Evolutionary conservation across 495 filamentous ascomycete genomes (phyloP).

Genomic region (Aspergillus coremiiformis): DNA sequence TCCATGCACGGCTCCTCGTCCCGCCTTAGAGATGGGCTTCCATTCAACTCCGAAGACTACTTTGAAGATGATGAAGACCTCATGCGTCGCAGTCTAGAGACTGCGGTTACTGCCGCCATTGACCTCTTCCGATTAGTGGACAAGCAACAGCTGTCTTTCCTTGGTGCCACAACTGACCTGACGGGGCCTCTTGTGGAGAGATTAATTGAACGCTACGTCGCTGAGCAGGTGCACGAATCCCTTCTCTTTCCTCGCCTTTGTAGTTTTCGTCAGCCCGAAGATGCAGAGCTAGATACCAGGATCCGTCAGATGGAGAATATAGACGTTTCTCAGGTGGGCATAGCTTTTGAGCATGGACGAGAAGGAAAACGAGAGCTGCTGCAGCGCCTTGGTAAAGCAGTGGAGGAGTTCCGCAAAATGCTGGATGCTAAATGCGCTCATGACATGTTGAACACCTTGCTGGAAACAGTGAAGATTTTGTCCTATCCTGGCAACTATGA

Average conservation of each 20-base stretch:
- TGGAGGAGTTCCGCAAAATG: conserved; percentile 87
- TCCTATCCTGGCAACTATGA: conserved; percentile 47
- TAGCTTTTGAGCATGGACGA: conserved; percentile 65
- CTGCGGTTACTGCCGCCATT: conserved; percentile 84
- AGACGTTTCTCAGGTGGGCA: conserved; percentile 90
- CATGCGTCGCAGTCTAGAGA: conserved; percentile 81
- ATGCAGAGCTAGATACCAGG: conserved; percentile 83
- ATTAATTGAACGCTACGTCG: conserved; percentile 89
- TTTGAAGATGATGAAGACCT: conserved; percentile 81
- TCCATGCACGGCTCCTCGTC: conserved; percentile 34
- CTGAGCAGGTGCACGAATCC: conserved; percentile 85
- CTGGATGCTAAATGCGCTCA: conserved; percentile 77
- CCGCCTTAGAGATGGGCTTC: conserved; percentile 28
- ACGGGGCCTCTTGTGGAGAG: conserved; percentile 88
- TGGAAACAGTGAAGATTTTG: conserved; percentile 79
- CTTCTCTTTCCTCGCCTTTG: conserved; percentile 78
- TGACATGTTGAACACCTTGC: conserved; percentile 84
- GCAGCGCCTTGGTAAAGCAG: conserved; percentile 61
- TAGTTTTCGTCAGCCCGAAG: conserved; percentile 67
- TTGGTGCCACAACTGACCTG: conserved; percentile 88
- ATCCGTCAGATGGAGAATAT: conserved; percentile 89
- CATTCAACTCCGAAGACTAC: conserved; percentile 44
- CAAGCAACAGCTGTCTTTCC: conserved; percentile 84
- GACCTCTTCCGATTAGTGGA: conserved; percentile 94
- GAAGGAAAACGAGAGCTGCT: conserved; percentile 66